Conservation (phyloP, 257 asterid species). For the Solanum medicagineum region DNA sequence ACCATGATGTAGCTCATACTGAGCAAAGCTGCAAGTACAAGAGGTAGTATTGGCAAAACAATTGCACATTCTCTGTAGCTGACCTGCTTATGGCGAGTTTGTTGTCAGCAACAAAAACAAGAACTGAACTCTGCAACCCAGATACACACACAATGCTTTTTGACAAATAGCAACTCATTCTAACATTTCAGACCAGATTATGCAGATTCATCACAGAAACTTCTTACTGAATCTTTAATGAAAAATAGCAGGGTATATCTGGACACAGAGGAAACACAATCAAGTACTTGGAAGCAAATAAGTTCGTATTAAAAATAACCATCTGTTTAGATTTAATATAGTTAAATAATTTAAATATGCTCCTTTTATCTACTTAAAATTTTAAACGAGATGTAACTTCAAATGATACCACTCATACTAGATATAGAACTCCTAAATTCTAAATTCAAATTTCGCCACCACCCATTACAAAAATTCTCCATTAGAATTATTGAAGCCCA, state of each 20-base stretch:
- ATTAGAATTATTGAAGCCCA: no score
- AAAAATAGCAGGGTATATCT: background rate
- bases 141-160: background rate
- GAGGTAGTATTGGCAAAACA: background rate
- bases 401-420: no score
- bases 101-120: background rate
- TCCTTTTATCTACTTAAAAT: no score
- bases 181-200: background rate
- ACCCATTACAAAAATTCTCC: no score
- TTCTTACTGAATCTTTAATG: background rate
- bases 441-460: no score
- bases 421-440: no score
- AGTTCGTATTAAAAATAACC: background rate
- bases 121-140: background rate
- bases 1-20: background rate
- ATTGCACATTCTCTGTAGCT: background rate
- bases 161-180: background rate
- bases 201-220: background rate
- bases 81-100: background rate
- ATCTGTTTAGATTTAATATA: background rate
- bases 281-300: background rate
- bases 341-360: no score
- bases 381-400: no score
- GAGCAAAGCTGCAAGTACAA: background rate
- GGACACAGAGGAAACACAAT: background rate